Percentiles rank a stretch among this genome's conserved stretches.
phyloP scores from a whole-genome alignment of 2,329 filamentous ascomycete species.

The Colletotrichum tropicale region DNA sequence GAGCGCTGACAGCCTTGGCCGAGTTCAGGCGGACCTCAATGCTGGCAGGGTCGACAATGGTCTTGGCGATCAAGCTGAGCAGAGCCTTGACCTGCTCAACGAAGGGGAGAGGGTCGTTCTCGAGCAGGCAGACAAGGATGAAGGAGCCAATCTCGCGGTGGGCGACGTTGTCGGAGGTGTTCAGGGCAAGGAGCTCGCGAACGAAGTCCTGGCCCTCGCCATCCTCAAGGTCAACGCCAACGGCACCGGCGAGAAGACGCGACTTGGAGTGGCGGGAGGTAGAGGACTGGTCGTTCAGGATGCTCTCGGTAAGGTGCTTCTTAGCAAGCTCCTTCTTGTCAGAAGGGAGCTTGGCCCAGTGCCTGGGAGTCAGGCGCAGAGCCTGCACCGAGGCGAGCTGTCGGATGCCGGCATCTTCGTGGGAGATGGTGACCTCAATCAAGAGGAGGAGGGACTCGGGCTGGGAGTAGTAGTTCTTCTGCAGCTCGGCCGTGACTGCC shows the following conservation, averaged over 20 bases:
- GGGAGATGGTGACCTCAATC: constrained; percentile 84
- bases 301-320: constrained; percentile 81
- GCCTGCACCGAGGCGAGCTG: constrained; percentile 94
- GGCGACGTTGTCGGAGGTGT: constrained; percentile 73
- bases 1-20: constrained; percentile 84
- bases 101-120: constrained; percentile 85
- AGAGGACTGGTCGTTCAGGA: constrained; percentile 77
- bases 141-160: constrained; percentile 92
- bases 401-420: constrained; percentile 74
- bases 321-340: constrained; percentile 82
- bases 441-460: constrained; percentile 85
- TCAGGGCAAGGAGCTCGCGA: constrained; percentile 78
- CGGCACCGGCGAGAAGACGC: constrained; percentile 86
- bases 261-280: constrained; percentile 86
- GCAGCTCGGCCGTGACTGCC: constrained; percentile 85
- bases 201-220: constrained; percentile 86
- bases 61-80: constrained; percentile 82
- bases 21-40: constrained; percentile 94
- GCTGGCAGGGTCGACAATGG: constrained; percentile 89
- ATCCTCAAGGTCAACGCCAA: constrained; percentile 75
- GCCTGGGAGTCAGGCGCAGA: constrained; percentile 79
- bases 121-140: constrained; percentile 89
- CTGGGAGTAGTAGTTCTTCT: constrained; percentile 91
- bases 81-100: constrained; percentile 80
- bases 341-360: constrained; percentile 78